Evolutionary conservation across 208 protist genomes (phyloP), one percentile per base, ranked within the genome.

Genomic region (Crithidia expoeki): DNA sequence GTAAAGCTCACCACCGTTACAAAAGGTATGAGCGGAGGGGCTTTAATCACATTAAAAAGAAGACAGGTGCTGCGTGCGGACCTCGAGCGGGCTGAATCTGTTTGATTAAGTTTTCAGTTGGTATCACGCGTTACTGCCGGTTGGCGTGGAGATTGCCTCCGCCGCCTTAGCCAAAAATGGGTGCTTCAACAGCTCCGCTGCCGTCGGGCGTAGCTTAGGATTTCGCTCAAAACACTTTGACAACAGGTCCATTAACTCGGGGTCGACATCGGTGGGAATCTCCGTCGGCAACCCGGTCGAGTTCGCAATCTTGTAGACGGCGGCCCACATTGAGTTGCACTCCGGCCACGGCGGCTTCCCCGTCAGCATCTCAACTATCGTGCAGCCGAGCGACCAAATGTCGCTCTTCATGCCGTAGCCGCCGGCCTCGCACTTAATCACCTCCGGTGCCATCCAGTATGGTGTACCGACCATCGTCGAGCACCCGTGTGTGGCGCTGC

Each of bases 301-400:
- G 73, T 96, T 86, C 9, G 86, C 88, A 51, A 95, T 96, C 65
- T 94, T 94, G 74, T 93, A 96, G 53, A 96, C 88, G 14, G 89
- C 88, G 1, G 86, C 84, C 86, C 86, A 94, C 86, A 90, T 90
- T 25, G 84, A 92, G 76, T 93, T 93, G 68, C 89, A 93, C 79
- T 93, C 88, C 38, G 92, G 92, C 92, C 89, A 95, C 62, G 92
- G 92, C n/a, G 89, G 88, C 61, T 89, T 88, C 34, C 92, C 92
- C n/a, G 86, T 95, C 42, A 96, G 73, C 94, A 98, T 96, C 57
- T 98, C 95, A 2, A 98, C 92, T 14, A 95, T 89, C 11, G 95
- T 98, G 73, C 96, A 98, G 34, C 96, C 96, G 21, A 95, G 80
- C 9, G 94, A 97, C 95, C 95, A 98, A 32, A 98, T 96, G 71